Evolutionary conservation across 73 alveolate species (phyloP), one percentile per base, ranked within the genome.

Genomic region (Symbiodinium natans): DNA sequence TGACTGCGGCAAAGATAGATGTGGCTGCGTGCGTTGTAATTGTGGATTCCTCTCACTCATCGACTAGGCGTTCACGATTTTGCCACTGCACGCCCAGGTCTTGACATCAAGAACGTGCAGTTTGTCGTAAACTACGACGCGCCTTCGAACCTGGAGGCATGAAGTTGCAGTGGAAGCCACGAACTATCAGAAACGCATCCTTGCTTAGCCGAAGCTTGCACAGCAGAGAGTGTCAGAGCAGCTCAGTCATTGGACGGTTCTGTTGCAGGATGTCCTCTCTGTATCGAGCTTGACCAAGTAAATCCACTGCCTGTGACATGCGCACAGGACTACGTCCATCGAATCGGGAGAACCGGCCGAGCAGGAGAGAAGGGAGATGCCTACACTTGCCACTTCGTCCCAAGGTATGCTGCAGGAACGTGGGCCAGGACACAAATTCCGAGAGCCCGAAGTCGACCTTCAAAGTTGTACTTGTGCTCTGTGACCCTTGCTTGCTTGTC

Each of bases 321-420:
- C 13, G 27, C 29, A 31, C 93, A 86, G 93, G 94, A 87, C 94
- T 87, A 87, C 40, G 95, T 88, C 43, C 95, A 88, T 86, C 82
- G 95, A 38, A 88, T 88, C 39, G 95, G 95, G 34, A 83, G 95
- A 21, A 88, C 95, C 17, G 95, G 95, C 46, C 95, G 95, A 4
- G 95, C 95, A 10, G 95, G 95, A 6, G 95, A 88, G 80, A 88
- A 88, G 41, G 95, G 95, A 34, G 95, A 88, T 68, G 95, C 95
- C 73, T 88, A 63, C 86, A 88, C 95, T 48, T 88, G 95, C 34
- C 71, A 29, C 71, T 52, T 52, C 8, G 71, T n/a, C n/a, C n/a
- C 71, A 52, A 52, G 27, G 31, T 46, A 52, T 21, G n/a, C n/a
- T n/a, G n/a, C n/a, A n/a, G n/a, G n/a, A n/a, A n/a, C n/a, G n/a